These are phyloP conservation scores for Ciborinia camelliae DNA, from an alignment of 2,329 filamentous ascomycete genomes.

Conservation along the genomic window DNA sequence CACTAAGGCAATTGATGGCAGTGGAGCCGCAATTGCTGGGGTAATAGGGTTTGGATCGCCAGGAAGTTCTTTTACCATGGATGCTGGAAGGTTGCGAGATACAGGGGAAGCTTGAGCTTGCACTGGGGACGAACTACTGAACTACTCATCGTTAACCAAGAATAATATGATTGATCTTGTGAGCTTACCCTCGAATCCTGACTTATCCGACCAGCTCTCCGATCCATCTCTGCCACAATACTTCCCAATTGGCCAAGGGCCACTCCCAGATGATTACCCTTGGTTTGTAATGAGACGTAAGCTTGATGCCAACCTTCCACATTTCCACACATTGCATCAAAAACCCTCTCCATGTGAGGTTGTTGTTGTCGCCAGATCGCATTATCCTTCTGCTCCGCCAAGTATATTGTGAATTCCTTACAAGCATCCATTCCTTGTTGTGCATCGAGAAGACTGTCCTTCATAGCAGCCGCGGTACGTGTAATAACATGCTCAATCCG, in stretches of 20 bases:
- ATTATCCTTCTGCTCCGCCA: conserved; percentile 61
- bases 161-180: conserved; percentile 8
- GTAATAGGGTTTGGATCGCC: conserved; percentile 33
- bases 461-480: conserved; percentile 72
- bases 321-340: conserved; percentile 87
- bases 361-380: conserved; percentile 60
- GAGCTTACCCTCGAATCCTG: conserved; percentile 67
- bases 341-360: conserved; percentile 65
- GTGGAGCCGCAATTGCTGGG: conserved; percentile 33
- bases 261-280: conserved; percentile 66
- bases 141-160: conserved; percentile 21
- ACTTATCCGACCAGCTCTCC: conserved; percentile 78
- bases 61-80: conserved; percentile 33
- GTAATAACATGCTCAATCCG: conserved; percentile 85
- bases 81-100: conserved; percentile 31
- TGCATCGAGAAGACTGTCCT: conserved; percentile 75
- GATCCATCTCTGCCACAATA: conserved; percentile 82
- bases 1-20: conserved; percentile 34
- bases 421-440: conserved; percentile 73
- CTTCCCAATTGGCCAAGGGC: conserved; percentile 69
- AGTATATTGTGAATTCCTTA: conserved; percentile 71
- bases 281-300: conserved; percentile 70
- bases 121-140: conserved; percentile 16
- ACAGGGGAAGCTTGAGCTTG: conserved; percentile 18
- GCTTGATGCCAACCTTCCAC: conserved; percentile 85